A percentile compares a stretch with the other conserved stretches of the same genome.
phyloP scores from a whole-genome alignment of 345 rosid species.

The Eutrema heterophyllum region DNA sequence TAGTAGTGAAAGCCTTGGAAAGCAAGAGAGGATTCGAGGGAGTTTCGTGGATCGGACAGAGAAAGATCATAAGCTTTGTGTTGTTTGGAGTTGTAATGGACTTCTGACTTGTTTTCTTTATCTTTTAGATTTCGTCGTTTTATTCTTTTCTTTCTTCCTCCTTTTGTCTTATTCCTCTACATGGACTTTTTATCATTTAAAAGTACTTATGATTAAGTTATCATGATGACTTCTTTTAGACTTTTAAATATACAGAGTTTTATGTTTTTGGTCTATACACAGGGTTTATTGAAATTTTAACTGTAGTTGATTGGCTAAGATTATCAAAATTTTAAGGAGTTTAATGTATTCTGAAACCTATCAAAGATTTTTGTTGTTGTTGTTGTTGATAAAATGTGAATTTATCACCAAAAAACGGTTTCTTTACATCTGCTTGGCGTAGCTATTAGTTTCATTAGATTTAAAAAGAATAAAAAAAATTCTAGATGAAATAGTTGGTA shows the following conservation, averaged over 20 bases:
- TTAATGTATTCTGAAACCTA: not conserved
- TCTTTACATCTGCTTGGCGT: no score
- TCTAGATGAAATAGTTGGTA: no score
- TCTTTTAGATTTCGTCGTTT: not conserved
- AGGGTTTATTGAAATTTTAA: not conserved
- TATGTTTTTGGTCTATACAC: not conserved
- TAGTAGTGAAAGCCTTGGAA: not conserved
- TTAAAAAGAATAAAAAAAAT: no score
- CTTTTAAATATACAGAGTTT: not conserved
- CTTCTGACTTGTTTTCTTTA: slow-evolving; percentile 8
- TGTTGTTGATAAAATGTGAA: no score
- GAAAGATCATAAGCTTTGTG: slow-evolving; percentile 24
- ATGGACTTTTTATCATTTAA: slow-evolving; percentile 16
- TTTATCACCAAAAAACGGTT: no score
- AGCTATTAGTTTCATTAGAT: no score
- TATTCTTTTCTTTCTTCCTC: not conserved
- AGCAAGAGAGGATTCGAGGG: slow-evolving; percentile 21
- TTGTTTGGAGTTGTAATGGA: slow-evolving; percentile 8
- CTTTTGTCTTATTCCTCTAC: slow-evolving; percentile 15
- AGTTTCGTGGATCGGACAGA: slow-evolving; percentile 29
- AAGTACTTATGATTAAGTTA: slow-evolving; percentile 21
- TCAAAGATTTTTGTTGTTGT: no score
- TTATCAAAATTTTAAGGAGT: not conserved
- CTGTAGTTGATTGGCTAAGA: not conserved
- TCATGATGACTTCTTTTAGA: slow-evolving; percentile 21